Base-by-base conservation (phyloP, 768 basidiomycete species). In the Mycena venus region DNA sequence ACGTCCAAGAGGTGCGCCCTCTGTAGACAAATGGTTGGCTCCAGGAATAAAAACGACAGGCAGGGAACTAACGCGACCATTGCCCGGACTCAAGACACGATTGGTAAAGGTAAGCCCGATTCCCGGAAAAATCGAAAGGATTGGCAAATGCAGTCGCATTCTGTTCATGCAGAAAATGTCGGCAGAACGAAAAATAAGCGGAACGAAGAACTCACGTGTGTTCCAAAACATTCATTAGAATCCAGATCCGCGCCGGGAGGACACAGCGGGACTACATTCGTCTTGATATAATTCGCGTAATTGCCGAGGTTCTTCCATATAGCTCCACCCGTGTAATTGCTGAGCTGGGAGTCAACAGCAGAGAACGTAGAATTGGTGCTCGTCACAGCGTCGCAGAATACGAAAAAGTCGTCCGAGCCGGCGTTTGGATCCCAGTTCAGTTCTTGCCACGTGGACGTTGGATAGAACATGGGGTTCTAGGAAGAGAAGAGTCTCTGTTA, bases 231-330 rank as follows among this genome's bases (percentile, higher is more conserved):
- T 34, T 67, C 58, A 44, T 73, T 73, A 10, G 65, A 67, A 68
- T 73, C 72, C 72, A 73, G 44, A 55, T 38, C 34, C 25, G 68
- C 65, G 65, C 72, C 72, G 23, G 58, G 15, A 40, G 72, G 72
- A 73, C 72, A 73, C 21, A 73, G 65, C 38, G 72, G 58, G 58
- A 67, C 38, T 2, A 73, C 44, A 47, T 44, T 61, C 17, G 58
- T 55, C 65, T 62, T 73, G 72, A 73, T 62, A 53, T 68, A 73
- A 40, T 73, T 62, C 36, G 65, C 72, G 25, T 73, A 73, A 61
- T 73, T 73, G 34, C 72, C 72, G 36, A 73, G 65, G 23, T 73
- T 67, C 38, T 51, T 73, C 72, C 72, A 73, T 36, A 32, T 42
- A 29, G 12, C 60, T 23, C 72, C 72, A 31, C 47, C 49, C 27